Evolutionary conservation across 768 basidiomycete genomes (phyloP), one percentile per base, ranked within the genome.

Genomic region (Strobilomyces echinocephalus): DNA sequence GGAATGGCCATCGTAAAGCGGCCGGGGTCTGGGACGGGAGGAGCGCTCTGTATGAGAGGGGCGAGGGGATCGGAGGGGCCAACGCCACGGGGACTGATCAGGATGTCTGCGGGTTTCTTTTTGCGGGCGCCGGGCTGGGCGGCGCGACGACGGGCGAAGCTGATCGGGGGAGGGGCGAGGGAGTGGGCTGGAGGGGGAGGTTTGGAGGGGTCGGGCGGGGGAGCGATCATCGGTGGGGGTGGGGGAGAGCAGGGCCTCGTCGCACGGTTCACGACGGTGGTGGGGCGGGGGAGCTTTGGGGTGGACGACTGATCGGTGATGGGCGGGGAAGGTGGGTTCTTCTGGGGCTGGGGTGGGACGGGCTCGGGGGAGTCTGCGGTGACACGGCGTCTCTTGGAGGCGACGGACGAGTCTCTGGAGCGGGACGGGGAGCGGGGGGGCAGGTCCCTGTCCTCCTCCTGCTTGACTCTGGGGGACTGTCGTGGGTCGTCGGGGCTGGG

Each of bases 41-140:
- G 88, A 0, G 88, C 88, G 59, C 87, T 88, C 66, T 89, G 88
- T 33, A 91, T 85, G 45, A 78, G 76, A 21, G 87, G 85, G 50
- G 79, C 79, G 38, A 84, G 71, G 52, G 80, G 80, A 54, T 83
- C 82, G 16, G 66, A 70, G 0, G 69, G 63, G 30, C 79, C 76
- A 5, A 74, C 64, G 55, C 84, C 84, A 49, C 84, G 75, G 10
- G 87, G 86, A 58, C 81, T 85, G 74, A 91, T 88, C 56, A 88
- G 62, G 56, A 89, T 86, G 62, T 90, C 88, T 2, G 88, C 87
- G 0, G 88, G 88, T 68, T 88, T 90, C 70, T 76, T 86, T 66
- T 79, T 82, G 43, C 74, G 76, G 1, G 65, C 71, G n/a, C 83
- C 82, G 12, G 83, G 58, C 53, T 82, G 82, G 26, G 79, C 80